Evolutionary conservation across 1,139 yeast genomes (phyloP).

Genomic region (Scheffersomyces titani): DNA sequence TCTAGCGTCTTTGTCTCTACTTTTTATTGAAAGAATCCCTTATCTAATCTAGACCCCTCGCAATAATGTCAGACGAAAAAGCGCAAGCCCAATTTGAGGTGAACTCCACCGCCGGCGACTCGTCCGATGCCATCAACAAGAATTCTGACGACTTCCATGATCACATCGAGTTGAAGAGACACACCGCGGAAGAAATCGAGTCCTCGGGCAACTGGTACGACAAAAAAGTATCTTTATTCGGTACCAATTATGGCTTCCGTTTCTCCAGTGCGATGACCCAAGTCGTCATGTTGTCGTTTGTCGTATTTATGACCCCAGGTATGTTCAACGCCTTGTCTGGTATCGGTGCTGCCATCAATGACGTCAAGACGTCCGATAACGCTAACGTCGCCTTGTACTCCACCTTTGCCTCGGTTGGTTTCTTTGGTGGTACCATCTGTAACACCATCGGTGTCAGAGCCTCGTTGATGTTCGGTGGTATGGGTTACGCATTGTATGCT

Average conservation of each 20-base stretch:
- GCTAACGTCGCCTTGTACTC: conserved; percentile 57
- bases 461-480: conserved; percentile 54
- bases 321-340: conserved; percentile 60
- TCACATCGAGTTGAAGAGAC: conserved; percentile 27
- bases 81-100: conserved; percentile 8
- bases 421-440: conserved; percentile 61
- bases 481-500: conserved; percentile 58
- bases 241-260: conserved; percentile 21
- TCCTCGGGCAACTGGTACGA: conserved; percentile 46
- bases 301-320: conserved; percentile 57
- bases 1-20: not conserved
- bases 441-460: conserved; percentile 52
- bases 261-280: conserved; percentile 49
- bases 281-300: conserved; percentile 49
- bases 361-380: conserved; percentile 47
- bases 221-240: conserved; percentile 15
- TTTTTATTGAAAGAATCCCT: not conserved
- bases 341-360: conserved; percentile 50
- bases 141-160: conserved; percentile 8
- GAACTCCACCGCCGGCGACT: conserved; percentile 9
- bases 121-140: conserved; percentile 6
- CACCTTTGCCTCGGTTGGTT: conserved; percentile 58
- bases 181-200: conserved; percentile 30
- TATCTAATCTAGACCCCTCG: not conserved
- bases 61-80: conserved; percentile 6